Percentiles rank a stretch among this genome's conserved stretches.
Conservation (phyloP, 208 protist species). For the Endotrypanum monterogeii region DNA sequence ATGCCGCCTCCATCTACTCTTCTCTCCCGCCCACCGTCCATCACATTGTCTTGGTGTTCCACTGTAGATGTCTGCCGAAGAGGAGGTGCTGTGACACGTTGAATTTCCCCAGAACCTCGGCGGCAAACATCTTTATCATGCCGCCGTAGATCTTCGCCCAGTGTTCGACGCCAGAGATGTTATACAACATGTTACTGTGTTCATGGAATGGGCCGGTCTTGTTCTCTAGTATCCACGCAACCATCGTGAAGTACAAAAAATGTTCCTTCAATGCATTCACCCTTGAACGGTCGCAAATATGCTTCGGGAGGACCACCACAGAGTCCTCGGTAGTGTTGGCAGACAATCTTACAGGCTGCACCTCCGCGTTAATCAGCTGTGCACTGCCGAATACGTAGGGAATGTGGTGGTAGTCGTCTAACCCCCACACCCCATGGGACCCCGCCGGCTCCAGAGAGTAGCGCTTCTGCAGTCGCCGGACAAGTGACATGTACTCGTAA, state of each 20-base stretch:
- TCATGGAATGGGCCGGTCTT: slow-evolving; percentile 93
- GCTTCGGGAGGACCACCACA: slow-evolving; percentile 83
- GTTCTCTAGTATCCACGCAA: slow-evolving; percentile 79
- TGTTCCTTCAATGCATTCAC: slow-evolving; percentile 38
- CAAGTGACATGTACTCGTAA: slow-evolving; percentile 91
- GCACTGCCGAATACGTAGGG: slow-evolving; percentile 96
- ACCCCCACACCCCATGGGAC: slow-evolving; percentile 98
- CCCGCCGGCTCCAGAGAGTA: slow-evolving; percentile 97
- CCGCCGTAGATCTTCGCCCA: slow-evolving; percentile 93
- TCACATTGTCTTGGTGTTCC: slow-evolving; percentile 47
- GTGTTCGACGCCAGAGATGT: slow-evolving; percentile 82
- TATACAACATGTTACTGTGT: slow-evolving; percentile 93
- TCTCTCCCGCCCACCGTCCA: neutral
- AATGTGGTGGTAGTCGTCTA: slow-evolving; percentile 99
- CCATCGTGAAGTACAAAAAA: slow-evolving; percentile 79
- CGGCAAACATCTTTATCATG: slow-evolving; percentile 96
- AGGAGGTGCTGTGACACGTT: slow-evolving; percentile 96
- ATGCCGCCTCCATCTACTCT: too few species aligned
- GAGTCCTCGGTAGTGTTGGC: slow-evolving; percentile 24
- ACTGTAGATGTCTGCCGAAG: slow-evolving; percentile 89
- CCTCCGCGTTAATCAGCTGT: slow-evolving; percentile 91
- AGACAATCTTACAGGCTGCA: slow-evolving; percentile 32
- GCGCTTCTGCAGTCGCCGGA: slow-evolving; percentile 84
- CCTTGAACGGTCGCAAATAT: slow-evolving; percentile 54
- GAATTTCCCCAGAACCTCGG: slow-evolving; percentile 94